These are phyloP conservation scores for Starmerella ratchasimensis DNA, from an alignment of 805 yeast genomes.

Conservation along the genomic window DNA sequence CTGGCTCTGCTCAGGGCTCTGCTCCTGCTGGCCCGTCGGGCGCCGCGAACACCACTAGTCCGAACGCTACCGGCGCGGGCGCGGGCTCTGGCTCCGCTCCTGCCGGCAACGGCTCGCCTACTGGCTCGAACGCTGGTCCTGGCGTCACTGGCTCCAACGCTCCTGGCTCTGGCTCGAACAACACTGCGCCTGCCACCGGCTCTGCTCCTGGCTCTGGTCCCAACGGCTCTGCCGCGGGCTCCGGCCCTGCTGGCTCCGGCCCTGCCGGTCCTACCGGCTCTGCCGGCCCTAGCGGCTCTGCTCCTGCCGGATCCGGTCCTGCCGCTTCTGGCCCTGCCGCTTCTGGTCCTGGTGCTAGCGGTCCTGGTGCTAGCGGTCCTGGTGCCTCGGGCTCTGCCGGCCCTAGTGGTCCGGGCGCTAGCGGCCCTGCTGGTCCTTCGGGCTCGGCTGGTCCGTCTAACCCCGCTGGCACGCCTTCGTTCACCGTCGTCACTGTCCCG, in stretches of 20 bases:
- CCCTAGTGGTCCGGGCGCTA: neutral
- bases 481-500: constrained; percentile 7
- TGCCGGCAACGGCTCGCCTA: no score
- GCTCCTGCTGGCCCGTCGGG: no score
- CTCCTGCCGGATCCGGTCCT: neutral
- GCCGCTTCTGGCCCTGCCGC: no score
- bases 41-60: no score
- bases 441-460: neutral
- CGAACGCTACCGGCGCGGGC: no score
- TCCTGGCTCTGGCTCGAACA: no score
- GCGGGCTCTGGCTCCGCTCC: no score
- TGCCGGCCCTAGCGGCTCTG: neutral
- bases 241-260: neutral
- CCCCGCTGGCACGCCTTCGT: neutral
- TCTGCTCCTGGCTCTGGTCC: neutral
- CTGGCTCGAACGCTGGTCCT: neutral
- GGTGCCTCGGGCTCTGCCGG: neutral
- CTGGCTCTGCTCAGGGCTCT: no score
- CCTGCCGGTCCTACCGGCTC: neutral
- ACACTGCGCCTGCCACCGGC: neutral
- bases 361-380: neutral
- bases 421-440: neutral
- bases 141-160: neutral
- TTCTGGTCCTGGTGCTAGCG: no score
- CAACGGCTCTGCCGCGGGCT: no score